Base-by-base conservation (phyloP, 768 basidiomycete species). In the Macrolepiota dolichaula region DNA sequence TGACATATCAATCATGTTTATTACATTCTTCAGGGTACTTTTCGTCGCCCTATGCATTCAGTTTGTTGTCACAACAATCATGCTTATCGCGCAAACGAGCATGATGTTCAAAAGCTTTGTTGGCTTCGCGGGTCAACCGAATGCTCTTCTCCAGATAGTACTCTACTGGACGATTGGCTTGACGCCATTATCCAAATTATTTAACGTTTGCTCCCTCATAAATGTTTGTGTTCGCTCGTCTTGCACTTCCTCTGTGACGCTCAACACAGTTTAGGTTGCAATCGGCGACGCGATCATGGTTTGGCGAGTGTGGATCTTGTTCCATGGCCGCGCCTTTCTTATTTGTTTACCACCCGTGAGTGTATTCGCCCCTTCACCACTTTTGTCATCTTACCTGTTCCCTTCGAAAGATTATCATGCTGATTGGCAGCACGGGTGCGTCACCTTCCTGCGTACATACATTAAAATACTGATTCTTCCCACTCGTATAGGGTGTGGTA, bases 71-170 rank as follows among this genome's bases (percentile, higher is more conserved):
- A 40, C 40, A 19, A 55, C 54, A 7, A 42, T 42, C 2, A 25
- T 17, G 19, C 12, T 55, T 10, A 13, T 44, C 10, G 35, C 15
- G 11, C 22, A 42, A 40, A 38, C 24, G 37, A 44, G 11, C 38
- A 40, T 55, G 54, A 29, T 55, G 40, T 55, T 55, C 40, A 40
- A 44, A 38, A 55, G 54, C 38, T 55, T 42, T 19, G 54, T 55
- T 1, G 40, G 17, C 15, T 38, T 55, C 17, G 54, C 54, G 1
- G 54, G 44, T 42, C 7, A 27, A 27, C 54, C 54, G 3, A 44
- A 55, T 27, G 54, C 54, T 27, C 54, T 55, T 24, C 1, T 55
- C 37, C 22, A 44, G n/a, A 44, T 55, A 35, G 54, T 44, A 17
- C 2, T 27, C 15, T 55, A 55, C 40, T 55, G 54, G 54, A 42